Evolutionary conservation across 139 green algal genomes (phyloP).

Genomic region (Chlorella sp.): DNA sequence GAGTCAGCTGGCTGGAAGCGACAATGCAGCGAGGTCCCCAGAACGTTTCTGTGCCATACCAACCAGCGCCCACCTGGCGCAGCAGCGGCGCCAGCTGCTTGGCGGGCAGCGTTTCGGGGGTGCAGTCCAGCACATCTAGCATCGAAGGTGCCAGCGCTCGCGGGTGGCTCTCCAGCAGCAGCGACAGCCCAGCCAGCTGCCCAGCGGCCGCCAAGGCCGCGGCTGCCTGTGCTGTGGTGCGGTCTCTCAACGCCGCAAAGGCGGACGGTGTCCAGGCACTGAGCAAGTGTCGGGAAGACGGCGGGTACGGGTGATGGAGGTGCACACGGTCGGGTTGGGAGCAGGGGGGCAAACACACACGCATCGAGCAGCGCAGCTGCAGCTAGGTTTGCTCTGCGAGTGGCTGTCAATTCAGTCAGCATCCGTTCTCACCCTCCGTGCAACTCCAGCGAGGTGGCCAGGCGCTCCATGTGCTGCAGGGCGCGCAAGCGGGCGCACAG

Average conservation of each 20-base stretch:
- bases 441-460: slow-evolving; percentile 22
- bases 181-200: background rate
- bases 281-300: background rate
- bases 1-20: too few species aligned
- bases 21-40: too few species aligned
- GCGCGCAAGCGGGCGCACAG: background rate
- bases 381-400: too few species aligned
- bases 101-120: slow-evolving; percentile 36
- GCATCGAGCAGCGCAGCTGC: too few species aligned
- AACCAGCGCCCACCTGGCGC: background rate
- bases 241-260: slow-evolving; percentile 22
- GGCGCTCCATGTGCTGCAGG: slow-evolving; percentile 37
- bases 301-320: too few species aligned
- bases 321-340: background rate
- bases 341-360: background rate
- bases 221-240: background rate
- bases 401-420: too few species aligned
- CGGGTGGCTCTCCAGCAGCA: slow-evolving; percentile 36
- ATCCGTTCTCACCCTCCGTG: slow-evolving; percentile 13
- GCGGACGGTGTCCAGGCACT: slow-evolving; percentile 21
- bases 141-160: slow-evolving; percentile 10
- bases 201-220: background rate
- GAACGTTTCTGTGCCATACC: background rate
- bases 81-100: slow-evolving; percentile 25
- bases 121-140: slow-evolving; percentile 27